Evolutionary conservation across 352 stramenopile genomes (phyloP).

Genomic region (Blastocystis sp.): DNA sequence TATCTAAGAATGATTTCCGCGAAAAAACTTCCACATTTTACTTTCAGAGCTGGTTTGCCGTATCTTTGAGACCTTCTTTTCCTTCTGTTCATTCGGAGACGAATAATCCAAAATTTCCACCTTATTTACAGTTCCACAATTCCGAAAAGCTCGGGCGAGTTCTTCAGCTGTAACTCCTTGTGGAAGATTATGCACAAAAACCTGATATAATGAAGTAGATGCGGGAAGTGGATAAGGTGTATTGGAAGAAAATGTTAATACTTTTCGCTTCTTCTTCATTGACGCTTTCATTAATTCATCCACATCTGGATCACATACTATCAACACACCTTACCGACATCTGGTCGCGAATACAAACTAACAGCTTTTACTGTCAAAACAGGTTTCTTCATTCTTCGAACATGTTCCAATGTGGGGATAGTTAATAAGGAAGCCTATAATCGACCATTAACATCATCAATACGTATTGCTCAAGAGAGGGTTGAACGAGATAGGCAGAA

Average conservation of each 20-base stretch:
- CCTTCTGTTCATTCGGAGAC: neutral
- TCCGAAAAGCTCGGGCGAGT: slow-evolving; percentile 31
- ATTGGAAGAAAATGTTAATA: slow-evolving; percentile 56
- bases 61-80: slow-evolving; percentile 29
- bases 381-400: slow-evolving; percentile 61
- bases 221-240: neutral
- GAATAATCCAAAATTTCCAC: slow-evolving; percentile 67
- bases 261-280: slow-evolving; percentile 27
- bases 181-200: slow-evolving; percentile 62
- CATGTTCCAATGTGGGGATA: slow-evolving; percentile 62
- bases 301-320: neutral
- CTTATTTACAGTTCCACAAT: slow-evolving; percentile 60
- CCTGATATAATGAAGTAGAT: slow-evolving; percentile 44
- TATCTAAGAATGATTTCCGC: neutral
- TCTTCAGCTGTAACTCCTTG: slow-evolving; percentile 37
- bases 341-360: neutral
- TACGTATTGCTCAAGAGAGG: slow-evolving; percentile 58
- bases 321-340: neutral
- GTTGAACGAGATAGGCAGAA: slow-evolving; percentile 55
- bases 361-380: slow-evolving; percentile 58
- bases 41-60: slow-evolving; percentile 17
- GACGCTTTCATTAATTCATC: neutral
- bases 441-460: neutral
- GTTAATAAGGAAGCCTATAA: slow-evolving; percentile 32
- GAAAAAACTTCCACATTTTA: neutral